Evolutionary conservation across 2,329 filamentous ascomycete species (phyloP).

Genomic region (Penicillium polonicum): DNA sequence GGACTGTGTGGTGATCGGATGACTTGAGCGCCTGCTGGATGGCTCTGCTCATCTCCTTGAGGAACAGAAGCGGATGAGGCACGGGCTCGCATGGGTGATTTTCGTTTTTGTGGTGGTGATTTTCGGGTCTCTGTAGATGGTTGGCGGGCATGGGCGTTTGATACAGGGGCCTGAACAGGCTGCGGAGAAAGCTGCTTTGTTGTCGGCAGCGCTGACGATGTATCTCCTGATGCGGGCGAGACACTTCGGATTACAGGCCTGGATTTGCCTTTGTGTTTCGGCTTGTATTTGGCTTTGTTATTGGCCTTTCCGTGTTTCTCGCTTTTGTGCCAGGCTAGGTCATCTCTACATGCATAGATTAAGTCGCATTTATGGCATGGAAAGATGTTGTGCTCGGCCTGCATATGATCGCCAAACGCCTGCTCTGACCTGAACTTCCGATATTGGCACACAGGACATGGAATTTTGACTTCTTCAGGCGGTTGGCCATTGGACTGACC

Average conservation of each 20-base stretch:
- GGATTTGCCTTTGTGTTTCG: neutral
- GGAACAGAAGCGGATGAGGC: no score
- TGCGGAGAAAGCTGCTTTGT: neutral
- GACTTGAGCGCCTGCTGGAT: neutral
- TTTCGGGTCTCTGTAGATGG: neutral
- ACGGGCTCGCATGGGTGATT: neutral
- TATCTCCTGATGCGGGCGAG: neutral
- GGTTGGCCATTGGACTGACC: neutral
- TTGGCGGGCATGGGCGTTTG: neutral
- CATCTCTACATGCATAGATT: neutral
- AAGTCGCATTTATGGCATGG: neutral
- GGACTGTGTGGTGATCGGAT: neutral
- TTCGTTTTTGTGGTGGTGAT: neutral
- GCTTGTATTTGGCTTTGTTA: rapidly evolving
- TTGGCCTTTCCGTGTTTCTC: neutral
- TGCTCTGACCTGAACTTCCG: neutral
- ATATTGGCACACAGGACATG: neutral
- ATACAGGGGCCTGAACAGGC: neutral
- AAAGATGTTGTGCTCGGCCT: neutral
- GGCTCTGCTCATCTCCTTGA: neutral
- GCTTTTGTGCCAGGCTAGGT: neutral
- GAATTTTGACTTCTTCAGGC: neutral
- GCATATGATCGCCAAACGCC: neutral
- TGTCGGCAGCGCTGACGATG: neutral
- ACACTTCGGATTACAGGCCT: no score